These are phyloP conservation scores for Mortierella sp. DNA, from an alignment of 371 early-diverging fungal species.

Conservation along the genomic window DNA sequence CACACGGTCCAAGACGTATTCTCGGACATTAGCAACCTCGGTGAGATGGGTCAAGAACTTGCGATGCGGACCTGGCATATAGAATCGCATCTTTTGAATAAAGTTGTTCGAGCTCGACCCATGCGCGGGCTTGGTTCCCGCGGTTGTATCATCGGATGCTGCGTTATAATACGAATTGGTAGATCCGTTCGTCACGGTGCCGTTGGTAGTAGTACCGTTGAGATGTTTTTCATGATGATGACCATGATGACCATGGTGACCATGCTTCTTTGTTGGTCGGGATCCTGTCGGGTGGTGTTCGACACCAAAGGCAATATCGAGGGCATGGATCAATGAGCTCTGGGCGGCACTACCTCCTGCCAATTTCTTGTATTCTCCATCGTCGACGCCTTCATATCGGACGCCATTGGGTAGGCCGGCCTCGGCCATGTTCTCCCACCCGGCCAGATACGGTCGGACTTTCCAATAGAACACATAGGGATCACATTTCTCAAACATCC, in stretches of 20 bases:
- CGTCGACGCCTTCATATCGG: conserved; percentile 92
- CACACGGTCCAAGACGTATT: conserved; percentile 53
- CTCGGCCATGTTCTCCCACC: conserved; percentile 93
- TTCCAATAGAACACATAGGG: conserved; percentile 97
- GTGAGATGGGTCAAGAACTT: conserved; percentile 86
- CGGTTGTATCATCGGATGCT: conserved; percentile 28
- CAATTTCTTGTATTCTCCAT: conserved; percentile 79
- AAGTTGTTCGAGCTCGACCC: conserved; percentile 69
- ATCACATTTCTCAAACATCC: conserved; percentile 95
- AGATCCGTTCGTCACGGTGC: conserved; percentile 1
- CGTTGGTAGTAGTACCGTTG: conserved; percentile 5
- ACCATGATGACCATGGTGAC: too few relatives aligned
- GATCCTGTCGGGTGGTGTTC: conserved; percentile 85
- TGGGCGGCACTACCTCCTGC: conserved; percentile 98
- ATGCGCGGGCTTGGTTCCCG: conserved; percentile 56
- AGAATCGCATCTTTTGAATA: conserved; percentile 92
- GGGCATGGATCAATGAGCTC: conserved; percentile 90
- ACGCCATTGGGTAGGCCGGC: conserved; percentile 88
- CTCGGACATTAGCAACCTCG: conserved; percentile 68
- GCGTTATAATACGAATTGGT: conserved; percentile 29
- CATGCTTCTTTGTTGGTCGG: conserved; percentile 52
- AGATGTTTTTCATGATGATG: too few relatives aligned
- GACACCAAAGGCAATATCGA: conserved; percentile 94
- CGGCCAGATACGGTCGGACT: conserved; percentile 91
- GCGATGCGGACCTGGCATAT: conserved; percentile 92